Evolutionary conservation across 2,329 filamentous ascomycete genomes (phyloP).

Genomic region (Cladophialophora exuberans): DNA sequence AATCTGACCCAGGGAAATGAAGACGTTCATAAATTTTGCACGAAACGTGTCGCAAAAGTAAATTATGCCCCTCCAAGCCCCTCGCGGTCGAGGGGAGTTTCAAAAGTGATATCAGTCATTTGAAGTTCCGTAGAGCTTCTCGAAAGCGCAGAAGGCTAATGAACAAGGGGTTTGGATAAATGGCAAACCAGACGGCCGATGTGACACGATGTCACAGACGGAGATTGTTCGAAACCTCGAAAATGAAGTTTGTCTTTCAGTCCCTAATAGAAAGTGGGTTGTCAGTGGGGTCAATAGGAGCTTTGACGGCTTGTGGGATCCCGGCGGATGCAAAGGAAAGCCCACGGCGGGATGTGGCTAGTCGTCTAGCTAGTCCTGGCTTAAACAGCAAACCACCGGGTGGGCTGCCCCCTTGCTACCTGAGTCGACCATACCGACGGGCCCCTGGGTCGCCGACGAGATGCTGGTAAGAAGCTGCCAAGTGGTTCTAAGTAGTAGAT

Average conservation of each 20-base stretch:
- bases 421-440: slow-evolving; percentile 16
- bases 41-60: background rate
- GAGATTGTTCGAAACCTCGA: slow-evolving; percentile 25
- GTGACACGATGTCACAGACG: slow-evolving; percentile 24
- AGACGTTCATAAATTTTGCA: background rate
- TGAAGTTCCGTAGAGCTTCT: slow-evolving; percentile 22
- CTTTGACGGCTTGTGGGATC: slow-evolving; percentile 27
- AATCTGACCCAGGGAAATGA: background rate
- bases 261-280: slow-evolving; percentile 19
- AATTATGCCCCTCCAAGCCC: slow-evolving; percentile 11
- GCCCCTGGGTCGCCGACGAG: background rate
- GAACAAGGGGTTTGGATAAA: slow-evolving; percentile 3
- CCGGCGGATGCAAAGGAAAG: slow-evolving; percentile 24
- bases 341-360: slow-evolving; percentile 14
- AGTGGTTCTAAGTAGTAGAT: background rate
- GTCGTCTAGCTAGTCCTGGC: slow-evolving; percentile 10
- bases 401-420: slow-evolving; percentile 11
- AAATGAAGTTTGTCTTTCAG: slow-evolving; percentile 15
- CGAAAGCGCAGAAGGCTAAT: slow-evolving; percentile 11
- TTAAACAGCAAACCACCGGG: slow-evolving; percentile 3
- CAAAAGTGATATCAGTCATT: slow-evolving; percentile 9
- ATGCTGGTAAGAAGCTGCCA: background rate
- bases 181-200: slow-evolving; percentile 13
- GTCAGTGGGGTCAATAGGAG: slow-evolving; percentile 14
- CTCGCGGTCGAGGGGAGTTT: slow-evolving; percentile 6